A percentile compares a stretch with the other conserved stretches of the same genome.
phyloP scores from a whole-genome alignment of 768 basidiomycete species.

The Boletus tylopilopsis region DNA sequence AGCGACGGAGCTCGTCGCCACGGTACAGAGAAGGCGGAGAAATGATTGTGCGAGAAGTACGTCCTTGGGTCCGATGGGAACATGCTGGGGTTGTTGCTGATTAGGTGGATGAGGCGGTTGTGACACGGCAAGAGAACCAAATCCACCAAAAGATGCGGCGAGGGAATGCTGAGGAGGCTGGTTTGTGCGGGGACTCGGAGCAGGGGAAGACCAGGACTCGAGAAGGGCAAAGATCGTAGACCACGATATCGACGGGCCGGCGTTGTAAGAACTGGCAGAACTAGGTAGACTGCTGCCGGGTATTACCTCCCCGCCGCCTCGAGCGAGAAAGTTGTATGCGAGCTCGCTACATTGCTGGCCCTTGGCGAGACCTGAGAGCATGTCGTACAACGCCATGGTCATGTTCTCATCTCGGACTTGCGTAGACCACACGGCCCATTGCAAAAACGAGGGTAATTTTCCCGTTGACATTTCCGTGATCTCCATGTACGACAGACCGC shows the following conservation, averaged over 20 bases:
- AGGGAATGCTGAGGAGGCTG: slow-evolving; percentile 43
- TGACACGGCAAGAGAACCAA: slow-evolving; percentile 26
- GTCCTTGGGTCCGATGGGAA: slow-evolving; percentile 61
- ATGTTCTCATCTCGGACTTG: slow-evolving; percentile 68
- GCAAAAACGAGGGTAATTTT: slow-evolving; percentile 71
- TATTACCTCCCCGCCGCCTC: slow-evolving; percentile 68
- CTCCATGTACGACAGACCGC: slow-evolving; percentile 52
- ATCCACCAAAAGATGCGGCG: slow-evolving; percentile 27
- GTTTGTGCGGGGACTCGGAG: slow-evolving; percentile 43
- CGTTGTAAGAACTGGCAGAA: slow-evolving; percentile 34
- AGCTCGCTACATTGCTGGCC: slow-evolving; percentile 84
- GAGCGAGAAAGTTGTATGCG: slow-evolving; percentile 84
- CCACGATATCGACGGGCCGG: slow-evolving; percentile 72
- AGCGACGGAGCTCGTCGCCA: slow-evolving; percentile 69
- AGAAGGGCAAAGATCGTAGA: slow-evolving; percentile 66
- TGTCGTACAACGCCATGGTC: slow-evolving; percentile 81
- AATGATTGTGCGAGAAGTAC: slow-evolving; percentile 78
- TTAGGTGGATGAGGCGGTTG: slow-evolving; percentile 29
- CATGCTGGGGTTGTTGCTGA: slow-evolving; percentile 40
- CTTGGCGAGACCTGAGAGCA: slow-evolving; percentile 80
- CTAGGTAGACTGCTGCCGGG: slow-evolving; percentile 52
- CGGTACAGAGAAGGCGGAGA: slow-evolving; percentile 72
- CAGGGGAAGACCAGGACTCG: slow-evolving; percentile 67
- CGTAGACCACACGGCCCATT: slow-evolving; percentile 89
- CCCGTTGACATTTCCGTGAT: slow-evolving; percentile 56